Conservation (phyloP, 257 asterid species). For the Plectranthus barbatus region DNA sequence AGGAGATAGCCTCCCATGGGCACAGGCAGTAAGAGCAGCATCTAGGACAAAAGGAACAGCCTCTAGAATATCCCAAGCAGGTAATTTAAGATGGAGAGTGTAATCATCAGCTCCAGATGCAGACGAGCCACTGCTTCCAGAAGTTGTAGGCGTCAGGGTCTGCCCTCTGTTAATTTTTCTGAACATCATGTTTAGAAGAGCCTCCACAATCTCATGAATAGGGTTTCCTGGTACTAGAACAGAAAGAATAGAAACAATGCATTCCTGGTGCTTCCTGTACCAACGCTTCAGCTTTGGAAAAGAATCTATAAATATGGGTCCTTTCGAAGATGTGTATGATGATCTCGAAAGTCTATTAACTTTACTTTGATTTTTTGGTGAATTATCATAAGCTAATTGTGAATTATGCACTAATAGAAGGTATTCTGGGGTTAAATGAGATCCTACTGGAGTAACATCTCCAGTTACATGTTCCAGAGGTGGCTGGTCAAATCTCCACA, state of each 20-base stretch:
- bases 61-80: conserved; percentile 99
- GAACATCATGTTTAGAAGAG: conserved; percentile 77
- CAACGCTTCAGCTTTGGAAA: conserved; percentile 88
- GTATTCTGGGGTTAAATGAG: conserved; percentile 76
- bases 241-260: conserved; percentile 75
- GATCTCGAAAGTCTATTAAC: conserved; percentile 43
- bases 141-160: conserved; percentile 52
- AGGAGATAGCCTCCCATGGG: conserved; percentile 84
- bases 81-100: conserved; percentile 56
- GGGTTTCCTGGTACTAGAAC: conserved; percentile 88
- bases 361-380: conserved; percentile 37
- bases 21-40: conserved; percentile 92
- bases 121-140: conserved; percentile 74
- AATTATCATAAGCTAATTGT: conserved; percentile 49
- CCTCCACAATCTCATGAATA: conserved; percentile 84
- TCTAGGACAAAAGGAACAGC: conserved; percentile 97
- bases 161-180: conserved; percentile 60
- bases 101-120: conserved; percentile 63
- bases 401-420: conserved; percentile 69
- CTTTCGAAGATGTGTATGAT: conserved; percentile 43
- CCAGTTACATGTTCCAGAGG: conserved; percentile 70
- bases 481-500: conserved; percentile 95
- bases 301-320: conserved; percentile 68
- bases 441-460: conserved; percentile 61
- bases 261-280: conserved; percentile 87